Evolutionary conservation across 805 yeast species (phyloP).

Genomic region (Starmerella sp.): DNA sequence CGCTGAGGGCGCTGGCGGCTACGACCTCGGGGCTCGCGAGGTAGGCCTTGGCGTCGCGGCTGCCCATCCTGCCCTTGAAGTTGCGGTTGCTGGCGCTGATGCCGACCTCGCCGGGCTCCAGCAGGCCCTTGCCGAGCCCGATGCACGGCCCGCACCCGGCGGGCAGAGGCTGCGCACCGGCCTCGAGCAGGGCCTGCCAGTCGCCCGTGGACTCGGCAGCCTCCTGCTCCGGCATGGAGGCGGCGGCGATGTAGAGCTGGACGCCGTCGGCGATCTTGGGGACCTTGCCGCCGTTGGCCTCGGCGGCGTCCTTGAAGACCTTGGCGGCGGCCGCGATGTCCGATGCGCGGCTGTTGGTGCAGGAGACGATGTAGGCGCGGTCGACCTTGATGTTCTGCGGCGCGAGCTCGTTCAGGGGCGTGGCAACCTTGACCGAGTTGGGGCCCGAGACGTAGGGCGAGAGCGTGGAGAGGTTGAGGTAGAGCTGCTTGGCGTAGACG

Average conservation of each 20-base stretch:
- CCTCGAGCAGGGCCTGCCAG: conserved; percentile 78
- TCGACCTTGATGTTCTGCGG: conserved; percentile 62
- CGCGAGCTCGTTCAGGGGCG: conserved; percentile 63
- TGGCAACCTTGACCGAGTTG: conserved; percentile 87
- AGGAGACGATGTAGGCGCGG: conserved; percentile 95
- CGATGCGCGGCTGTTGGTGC: conserved; percentile 88
- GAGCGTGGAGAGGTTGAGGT: conserved; percentile 65
- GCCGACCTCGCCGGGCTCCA: conserved; percentile 94
- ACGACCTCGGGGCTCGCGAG: conserved; percentile 96
- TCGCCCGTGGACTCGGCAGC: conserved; percentile 89
- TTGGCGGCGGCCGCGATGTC: conserved; percentile 93
- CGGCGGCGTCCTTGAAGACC: conserved; percentile 66
- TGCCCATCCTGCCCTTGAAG: conserved; percentile 99
- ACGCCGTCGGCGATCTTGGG: conserved; percentile 80
- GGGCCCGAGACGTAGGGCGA: conserved; percentile 94
- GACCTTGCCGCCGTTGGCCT: too few species aligned
- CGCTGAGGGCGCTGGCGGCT: too few species aligned
- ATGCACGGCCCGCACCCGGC: conserved; percentile 99
- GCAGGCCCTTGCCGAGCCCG: conserved; percentile 88
- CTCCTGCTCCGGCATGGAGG: conserved; percentile 81
- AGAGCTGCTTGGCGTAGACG: conserved; percentile 74
- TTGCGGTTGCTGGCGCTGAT: conserved; percentile 97
- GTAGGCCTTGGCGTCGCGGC: conserved; percentile 89
- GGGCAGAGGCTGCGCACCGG: conserved; percentile 91
- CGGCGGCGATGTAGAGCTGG: conserved; percentile 95